phyloP scores from a whole-genome alignment of 306 rosid species.

The Boehmeria nivea region DNA sequence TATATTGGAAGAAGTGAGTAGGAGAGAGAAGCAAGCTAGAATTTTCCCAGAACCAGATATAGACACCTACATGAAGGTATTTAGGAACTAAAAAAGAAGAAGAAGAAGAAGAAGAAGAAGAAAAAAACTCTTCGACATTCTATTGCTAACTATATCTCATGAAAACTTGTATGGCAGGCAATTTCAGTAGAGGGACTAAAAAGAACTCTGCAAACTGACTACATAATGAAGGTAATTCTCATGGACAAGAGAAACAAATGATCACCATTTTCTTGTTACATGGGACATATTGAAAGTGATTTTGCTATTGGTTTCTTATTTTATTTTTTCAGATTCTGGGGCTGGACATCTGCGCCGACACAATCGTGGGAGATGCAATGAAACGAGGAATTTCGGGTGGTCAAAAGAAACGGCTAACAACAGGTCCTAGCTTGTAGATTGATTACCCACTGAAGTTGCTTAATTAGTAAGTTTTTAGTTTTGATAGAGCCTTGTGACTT shows the following conservation, averaged over 20 bases:
- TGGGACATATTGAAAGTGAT: too few relatives aligned
- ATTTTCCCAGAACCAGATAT: constrained; percentile 67
- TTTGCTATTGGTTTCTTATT: too few relatives aligned
- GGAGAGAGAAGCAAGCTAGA: constrained; percentile 56
- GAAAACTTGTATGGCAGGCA: constrained; percentile 23
- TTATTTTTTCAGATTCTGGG: constrained; percentile 33
- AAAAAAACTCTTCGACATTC: too few relatives aligned
- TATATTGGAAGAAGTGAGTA: constrained; percentile 51
- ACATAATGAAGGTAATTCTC: too few relatives aligned
- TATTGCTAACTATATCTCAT: background rate
- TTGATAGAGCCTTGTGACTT: too few relatives aligned
- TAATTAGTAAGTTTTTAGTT: too few relatives aligned
- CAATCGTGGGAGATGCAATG: constrained; percentile 38
- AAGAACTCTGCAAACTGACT: constrained; percentile 5
- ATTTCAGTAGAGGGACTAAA: constrained; percentile 31
- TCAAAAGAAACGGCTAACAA: constrained; percentile 42
- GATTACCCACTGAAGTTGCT: too few relatives aligned
- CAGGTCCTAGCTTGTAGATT: too few relatives aligned
- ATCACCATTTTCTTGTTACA: too few relatives aligned
- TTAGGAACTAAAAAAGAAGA: too few relatives aligned
- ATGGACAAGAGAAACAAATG: too few relatives aligned
- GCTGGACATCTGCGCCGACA: constrained; percentile 45
- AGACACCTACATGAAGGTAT: constrained; percentile 80
- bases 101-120: too few relatives aligned
- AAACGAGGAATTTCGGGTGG: constrained; percentile 45